Evolutionary conservation across 768 basidiomycete genomes (phyloP), one percentile per base, ranked within the genome.

Genomic region (Pleurotus eryngii): DNA sequence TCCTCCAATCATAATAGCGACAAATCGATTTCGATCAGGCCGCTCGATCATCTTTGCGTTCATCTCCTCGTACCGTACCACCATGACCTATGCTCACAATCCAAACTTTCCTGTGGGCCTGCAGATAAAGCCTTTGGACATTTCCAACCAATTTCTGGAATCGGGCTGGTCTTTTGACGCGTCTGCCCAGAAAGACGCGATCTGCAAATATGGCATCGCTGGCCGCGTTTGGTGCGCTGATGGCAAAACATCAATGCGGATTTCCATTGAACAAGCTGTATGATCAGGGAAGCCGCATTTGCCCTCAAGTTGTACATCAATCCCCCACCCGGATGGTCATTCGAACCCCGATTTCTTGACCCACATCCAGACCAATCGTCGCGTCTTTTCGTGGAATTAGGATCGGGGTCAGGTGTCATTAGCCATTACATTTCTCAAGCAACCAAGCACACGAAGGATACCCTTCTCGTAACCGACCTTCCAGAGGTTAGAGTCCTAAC

Each of bases 191-290:
- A 72, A 73, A 57, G 68, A 75, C 14, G 83, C 87, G 4, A 94
- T 94, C 55, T 70, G 76, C 14, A 74, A 74, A 62, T 92, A 88
- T 66, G 91, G 92, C 4, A 94, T 95, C 56, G 92, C 91, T 6
- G 90, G 91, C 30, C 78, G 89, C 70, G 84, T 95, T 47, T 94
- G 92, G 92, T 90, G 27, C 42, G 30, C 43, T 47, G 27, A 26
- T 9, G 17, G 20, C 18, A 30, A n/a, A 17, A 22, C 9, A 43
- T 17, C 5, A 18, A 22, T 45, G 40, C 54, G 27, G 17, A 20
- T 12, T 24, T 14, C 30, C 38, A 15, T 22, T 26, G 18, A 15
- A 8, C 46, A 26, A 26, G 9, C 9, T 48, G 17, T 8, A 48
- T 60, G 26, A 57, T 46, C 66, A 92, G 89, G 91, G 90, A 92